phyloP scores from a whole-genome alignment of 2,329 filamentous ascomycete genomes.

The Hymenoscyphus fructigenus region DNA sequence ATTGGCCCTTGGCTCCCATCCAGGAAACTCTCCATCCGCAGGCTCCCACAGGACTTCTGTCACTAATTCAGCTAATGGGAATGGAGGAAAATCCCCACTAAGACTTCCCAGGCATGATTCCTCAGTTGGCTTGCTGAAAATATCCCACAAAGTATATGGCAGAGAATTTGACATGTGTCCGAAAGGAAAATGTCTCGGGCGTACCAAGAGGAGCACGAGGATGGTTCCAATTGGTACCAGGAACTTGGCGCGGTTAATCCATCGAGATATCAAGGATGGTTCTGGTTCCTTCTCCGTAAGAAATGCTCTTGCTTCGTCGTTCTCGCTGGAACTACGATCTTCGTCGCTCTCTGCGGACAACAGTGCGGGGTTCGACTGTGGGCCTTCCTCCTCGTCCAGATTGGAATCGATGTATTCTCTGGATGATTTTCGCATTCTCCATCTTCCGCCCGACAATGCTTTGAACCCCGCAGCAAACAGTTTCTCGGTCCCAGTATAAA shows the following conservation, averaged over 20 bases:
- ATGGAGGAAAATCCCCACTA: constrained; percentile 29
- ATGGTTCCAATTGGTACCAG: constrained; percentile 20
- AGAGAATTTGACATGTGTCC: constrained; percentile 38
- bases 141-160: constrained; percentile 38
- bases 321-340: constrained; percentile 7
- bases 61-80: constrained; percentile 32
- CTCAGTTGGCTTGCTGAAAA: constrained; percentile 29
- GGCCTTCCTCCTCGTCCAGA: not conserved
- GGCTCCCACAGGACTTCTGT: constrained; percentile 23
- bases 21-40: constrained; percentile 17
- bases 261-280: constrained; percentile 6
- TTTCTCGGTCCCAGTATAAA: constrained; percentile 31
- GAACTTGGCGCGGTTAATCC: constrained; percentile 11
- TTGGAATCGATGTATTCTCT: constrained; percentile 6
- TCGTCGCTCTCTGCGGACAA: constrained; percentile 4
- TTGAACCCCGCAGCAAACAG: constrained; percentile 20
- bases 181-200: constrained; percentile 38
- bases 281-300: not conserved
- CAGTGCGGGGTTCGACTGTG: not conserved
- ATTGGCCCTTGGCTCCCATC: constrained; percentile 24
- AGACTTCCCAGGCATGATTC: constrained; percentile 27
- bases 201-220: constrained; percentile 36
- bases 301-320: constrained; percentile 7
- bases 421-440: not conserved
- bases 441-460: constrained; percentile 18